phyloP scores from a whole-genome alignment of 2,329 filamentous ascomycete species.

The Aspergillus sp. region DNA sequence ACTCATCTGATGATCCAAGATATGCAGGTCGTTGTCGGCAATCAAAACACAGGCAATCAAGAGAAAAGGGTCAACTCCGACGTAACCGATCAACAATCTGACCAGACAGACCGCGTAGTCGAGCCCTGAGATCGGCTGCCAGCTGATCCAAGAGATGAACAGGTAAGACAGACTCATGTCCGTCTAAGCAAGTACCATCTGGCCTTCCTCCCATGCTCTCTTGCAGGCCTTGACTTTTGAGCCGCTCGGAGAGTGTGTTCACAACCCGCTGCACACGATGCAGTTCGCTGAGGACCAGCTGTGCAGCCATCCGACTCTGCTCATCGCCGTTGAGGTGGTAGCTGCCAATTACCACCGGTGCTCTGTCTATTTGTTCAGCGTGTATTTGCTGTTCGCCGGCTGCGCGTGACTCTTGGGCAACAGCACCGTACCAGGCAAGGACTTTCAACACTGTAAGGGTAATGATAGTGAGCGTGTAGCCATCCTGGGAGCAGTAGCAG shows the following conservation, averaged over 20 bases:
- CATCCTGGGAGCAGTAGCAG: conserved; percentile 8
- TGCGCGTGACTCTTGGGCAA: neutral
- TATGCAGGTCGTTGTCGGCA: no score
- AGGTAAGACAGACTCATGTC: neutral
- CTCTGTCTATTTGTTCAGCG: neutral
- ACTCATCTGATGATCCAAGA: no score
- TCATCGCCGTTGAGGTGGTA: conserved; percentile 3
- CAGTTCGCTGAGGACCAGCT: conserved; percentile 13
- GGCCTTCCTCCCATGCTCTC: neutral
- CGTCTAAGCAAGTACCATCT: no score
- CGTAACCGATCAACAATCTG: conserved; percentile 9
- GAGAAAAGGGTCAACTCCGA: neutral
- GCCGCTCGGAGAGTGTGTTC: conserved; percentile 6
- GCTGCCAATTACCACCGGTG: neutral
- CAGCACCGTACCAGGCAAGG: conserved; percentile 8
- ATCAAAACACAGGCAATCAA: no score
- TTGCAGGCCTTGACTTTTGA: neutral
- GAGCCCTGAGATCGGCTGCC: neutral
- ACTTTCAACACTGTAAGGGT: conserved; percentile 6
- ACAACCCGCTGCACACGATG: conserved; percentile 10
- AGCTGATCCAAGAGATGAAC: neutral
- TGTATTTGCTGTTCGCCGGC: neutral
- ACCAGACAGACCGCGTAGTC: conserved; percentile 1
- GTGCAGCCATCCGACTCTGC: conserved; percentile 13
- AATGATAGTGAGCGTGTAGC: conserved; percentile 4